Evolutionary conservation across 176 grass and related monocot genomes (phyloP), one percentile per base, ranked within the genome.

Genomic region (Chloris gayana): DNA sequence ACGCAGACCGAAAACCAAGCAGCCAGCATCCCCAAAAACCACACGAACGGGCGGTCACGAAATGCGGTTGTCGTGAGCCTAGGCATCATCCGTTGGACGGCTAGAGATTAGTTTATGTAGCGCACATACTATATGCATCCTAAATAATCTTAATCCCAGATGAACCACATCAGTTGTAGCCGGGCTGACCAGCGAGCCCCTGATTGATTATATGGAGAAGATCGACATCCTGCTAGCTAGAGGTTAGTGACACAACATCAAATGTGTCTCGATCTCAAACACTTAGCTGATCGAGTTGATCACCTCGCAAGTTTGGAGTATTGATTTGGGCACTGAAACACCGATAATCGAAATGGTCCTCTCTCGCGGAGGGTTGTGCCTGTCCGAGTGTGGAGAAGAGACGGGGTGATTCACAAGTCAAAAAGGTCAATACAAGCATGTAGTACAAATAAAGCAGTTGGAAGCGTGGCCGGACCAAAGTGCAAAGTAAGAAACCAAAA

Each of bases 31-130:
- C 67, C 67, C 56, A 32, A 79, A 72, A 79, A 79, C 76, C 66
- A 59, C 72, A 89, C 65, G 72, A 72, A n/a, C 70, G 42, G 34
- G 64, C 45, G 12, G 26, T 14, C 80, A 66, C 31, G 38, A 51
- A 73, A 31, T 58, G 65, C 39, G 49, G 37, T 68, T 85, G 87
- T 89, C 87, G 67, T 57, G 47, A 78, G 83, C 67, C 53, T 34
- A 72, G 72, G 58, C 58, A 57, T n/a, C 77, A 70, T 85, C 58
- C 37, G 42, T 51, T 63, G 29, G 82, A 85, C 63, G 38, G n/a
- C 24, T 57, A 69, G 5, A 6, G 24, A 57, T 44, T 70, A 70
- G 49, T 70, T 80, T 42, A 80, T 21, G 10, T 27, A 79, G n/a
- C 7, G 22, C 7, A 21, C 4, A 21, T 15, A n/a, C n/a, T n/a